A percentile compares a stretch with the other conserved stretches of the same genome.
These are phyloP conservation scores for Theobroma cacao DNA, from an alignment of 345 rosid species.

Conservation along the genomic window DNA sequence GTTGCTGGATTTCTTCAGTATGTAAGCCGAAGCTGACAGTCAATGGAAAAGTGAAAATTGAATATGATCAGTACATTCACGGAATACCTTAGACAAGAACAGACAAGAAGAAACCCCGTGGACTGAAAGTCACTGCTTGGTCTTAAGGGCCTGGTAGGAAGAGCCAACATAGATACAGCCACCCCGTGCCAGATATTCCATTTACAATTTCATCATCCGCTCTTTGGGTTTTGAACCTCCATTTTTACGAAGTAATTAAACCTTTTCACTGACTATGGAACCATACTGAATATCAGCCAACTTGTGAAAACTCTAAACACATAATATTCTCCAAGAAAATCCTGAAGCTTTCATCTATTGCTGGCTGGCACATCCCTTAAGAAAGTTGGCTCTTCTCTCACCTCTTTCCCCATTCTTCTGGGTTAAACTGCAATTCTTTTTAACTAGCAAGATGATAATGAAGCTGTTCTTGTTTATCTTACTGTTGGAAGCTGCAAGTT, in stretches of 20 bases:
- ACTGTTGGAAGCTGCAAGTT: constrained; percentile 21
- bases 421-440: not conserved
- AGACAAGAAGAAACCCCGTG: not conserved
- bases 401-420: not conserved
- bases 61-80: not conserved
- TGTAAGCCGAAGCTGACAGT: not conserved
- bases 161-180: not conserved
- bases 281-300: not conserved
- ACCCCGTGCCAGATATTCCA: not conserved
- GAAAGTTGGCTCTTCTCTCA: not conserved
- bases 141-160: not conserved
- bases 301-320: not conserved
- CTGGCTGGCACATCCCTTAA: not conserved
- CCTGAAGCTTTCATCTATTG: not conserved
- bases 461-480: constrained; percentile 29
- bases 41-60: not conserved
- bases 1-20: not conserved
- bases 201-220: not conserved
- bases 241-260: not conserved
- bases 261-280: not conserved
- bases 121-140: not conserved
- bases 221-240: not conserved
- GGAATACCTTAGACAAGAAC: not conserved
- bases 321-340: not conserved
- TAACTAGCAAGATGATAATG: constrained; percentile 8